Percentiles rank a stretch among this genome's conserved stretches.
Evolutionary conservation across 2,329 filamentous ascomycete genomes (phyloP).

Genomic region (Zymoseptoria pseudotritici): DNA sequence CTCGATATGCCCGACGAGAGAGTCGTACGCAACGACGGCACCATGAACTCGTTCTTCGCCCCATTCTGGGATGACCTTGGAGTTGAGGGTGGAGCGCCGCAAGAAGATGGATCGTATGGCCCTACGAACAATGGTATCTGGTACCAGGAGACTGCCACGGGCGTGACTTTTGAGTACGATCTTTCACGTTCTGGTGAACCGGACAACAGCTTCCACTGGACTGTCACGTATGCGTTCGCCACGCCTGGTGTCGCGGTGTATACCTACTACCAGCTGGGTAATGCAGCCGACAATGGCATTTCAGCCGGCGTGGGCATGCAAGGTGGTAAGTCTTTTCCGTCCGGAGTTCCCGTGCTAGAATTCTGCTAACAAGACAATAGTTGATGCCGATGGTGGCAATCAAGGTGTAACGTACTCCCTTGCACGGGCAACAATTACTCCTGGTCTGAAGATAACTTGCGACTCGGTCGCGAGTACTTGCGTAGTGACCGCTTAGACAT

Average conservation of each 20-base stretch:
- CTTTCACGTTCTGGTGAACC: conserved; percentile 14
- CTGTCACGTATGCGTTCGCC: conserved; percentile 22
- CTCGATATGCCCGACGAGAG: background rate
- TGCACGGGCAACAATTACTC: conserved; percentile 8
- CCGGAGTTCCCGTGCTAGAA: background rate
- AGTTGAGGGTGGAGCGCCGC: conserved; percentile 12
- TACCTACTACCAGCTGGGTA: conserved; percentile 24
- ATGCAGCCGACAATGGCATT: conserved; percentile 16
- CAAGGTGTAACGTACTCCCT: conserved; percentile 15
- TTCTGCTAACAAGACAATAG: conserved; percentile 2
- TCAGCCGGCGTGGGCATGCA: conserved; percentile 24
- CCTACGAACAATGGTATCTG: conserved; percentile 25
- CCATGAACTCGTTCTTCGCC: conserved; percentile 15
- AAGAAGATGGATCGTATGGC: background rate
- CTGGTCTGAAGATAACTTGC: conserved; percentile 21
- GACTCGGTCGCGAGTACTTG: conserved; percentile 17
- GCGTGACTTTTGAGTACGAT: conserved; percentile 28
- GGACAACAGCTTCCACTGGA: conserved; percentile 26
- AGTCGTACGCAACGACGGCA: background rate
- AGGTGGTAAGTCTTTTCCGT: conserved; percentile 21
- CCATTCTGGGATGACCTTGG: conserved; percentile 31
- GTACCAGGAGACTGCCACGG: conserved; percentile 22
- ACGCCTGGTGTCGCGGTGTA: conserved; percentile 25
- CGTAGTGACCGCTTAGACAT: conserved; percentile 3
- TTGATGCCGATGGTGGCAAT: conserved; percentile 2